These are phyloP conservation scores for Chaetomiaceae sp. DNA, from an alignment of 2,329 filamentous ascomycete genomes.

Conservation along the genomic window DNA sequence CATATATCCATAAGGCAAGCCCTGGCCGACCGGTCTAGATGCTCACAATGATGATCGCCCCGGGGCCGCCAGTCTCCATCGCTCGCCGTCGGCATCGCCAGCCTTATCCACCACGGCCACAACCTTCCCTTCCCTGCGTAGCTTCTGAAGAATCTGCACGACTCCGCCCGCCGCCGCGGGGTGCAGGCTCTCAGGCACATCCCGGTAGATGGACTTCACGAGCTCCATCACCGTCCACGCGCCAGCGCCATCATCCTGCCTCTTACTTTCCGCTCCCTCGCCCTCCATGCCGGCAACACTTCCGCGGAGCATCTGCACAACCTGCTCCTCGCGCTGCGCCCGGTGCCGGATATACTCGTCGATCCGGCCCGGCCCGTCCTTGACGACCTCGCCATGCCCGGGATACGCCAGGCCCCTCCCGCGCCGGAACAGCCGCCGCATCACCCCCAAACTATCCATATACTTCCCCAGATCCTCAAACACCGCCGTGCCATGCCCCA, in stretches of 20 bases:
- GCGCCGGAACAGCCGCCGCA: conserved; percentile 50
- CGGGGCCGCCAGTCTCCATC: conserved; percentile 35
- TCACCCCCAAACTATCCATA: conserved; percentile 52
- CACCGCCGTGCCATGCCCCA: conserved; percentile 67
- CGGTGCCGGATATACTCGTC: conserved; percentile 79
- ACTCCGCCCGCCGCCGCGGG: conserved; percentile 70
- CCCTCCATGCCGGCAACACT: background rate
- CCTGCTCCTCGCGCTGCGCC: conserved; percentile 70
- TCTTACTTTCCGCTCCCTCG: background rate
- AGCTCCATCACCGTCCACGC: conserved; percentile 69
- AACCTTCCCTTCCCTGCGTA: conserved; percentile 67
- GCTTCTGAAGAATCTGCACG: conserved; percentile 70
- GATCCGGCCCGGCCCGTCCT: conserved; percentile 65
- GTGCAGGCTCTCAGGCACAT: conserved; percentile 70
- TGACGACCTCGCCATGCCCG: conserved; percentile 75
- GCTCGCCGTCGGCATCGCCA: conserved; percentile 33
- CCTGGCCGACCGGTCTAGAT: background rate
- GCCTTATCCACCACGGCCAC: conserved; percentile 30
- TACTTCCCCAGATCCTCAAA: conserved; percentile 63
- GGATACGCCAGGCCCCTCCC: conserved; percentile 65
- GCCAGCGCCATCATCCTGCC: conserved; percentile 16
- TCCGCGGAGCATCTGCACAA: conserved; percentile 54
- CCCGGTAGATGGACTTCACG: conserved; percentile 80
- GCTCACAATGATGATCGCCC: conserved; percentile 38
- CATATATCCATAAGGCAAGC: too few relatives aligned